phyloP scores from a whole-genome alignment of 192 early-diverging fungal species.

The Coemansia sp. region DNA sequence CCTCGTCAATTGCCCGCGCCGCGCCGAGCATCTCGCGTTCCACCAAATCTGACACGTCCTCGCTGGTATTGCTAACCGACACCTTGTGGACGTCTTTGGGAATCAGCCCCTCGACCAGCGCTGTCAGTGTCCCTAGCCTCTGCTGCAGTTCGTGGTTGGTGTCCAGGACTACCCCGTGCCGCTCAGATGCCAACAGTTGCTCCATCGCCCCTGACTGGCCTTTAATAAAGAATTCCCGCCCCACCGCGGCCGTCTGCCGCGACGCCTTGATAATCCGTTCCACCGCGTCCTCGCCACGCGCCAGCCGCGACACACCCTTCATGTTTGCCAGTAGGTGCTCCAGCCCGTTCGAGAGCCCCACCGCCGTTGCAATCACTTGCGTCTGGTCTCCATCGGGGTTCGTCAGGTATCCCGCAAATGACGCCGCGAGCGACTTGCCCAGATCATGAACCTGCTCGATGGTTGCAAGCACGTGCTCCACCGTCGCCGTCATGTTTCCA shows the following conservation, averaged over 20 bases:
- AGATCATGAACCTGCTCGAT: constrained; percentile 79
- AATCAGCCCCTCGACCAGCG: constrained; percentile 75
- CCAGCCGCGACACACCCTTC: constrained; percentile 86
- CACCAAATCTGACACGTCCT: constrained; percentile 87
- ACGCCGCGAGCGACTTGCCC: constrained; percentile 62
- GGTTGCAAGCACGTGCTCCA: constrained; percentile 88
- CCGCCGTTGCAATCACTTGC: constrained; percentile 76
- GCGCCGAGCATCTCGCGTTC: constrained; percentile 93
- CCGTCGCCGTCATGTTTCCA: constrained; percentile 84
- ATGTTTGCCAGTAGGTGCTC: constrained; percentile 80
- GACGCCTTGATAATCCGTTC: constrained; percentile 76
- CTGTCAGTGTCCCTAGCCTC: constrained; percentile 68
- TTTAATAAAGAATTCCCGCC: constrained; percentile 80
- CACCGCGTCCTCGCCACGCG: constrained; percentile 72
- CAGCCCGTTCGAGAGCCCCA: constrained; percentile 77
- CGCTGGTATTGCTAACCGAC: constrained; percentile 52
- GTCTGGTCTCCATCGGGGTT: constrained; percentile 76
- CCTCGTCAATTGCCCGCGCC: constrained; percentile 88
- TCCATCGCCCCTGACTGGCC: constrained; percentile 77
- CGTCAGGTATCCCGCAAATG: constrained; percentile 54
- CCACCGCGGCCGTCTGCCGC: constrained; percentile 63
- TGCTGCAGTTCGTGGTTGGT: constrained; percentile 76
- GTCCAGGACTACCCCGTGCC: constrained; percentile 72
- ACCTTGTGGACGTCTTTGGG: constrained; percentile 55
- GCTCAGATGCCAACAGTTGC: constrained; percentile 60